These are phyloP conservation scores for Moringa oleifera DNA, from an alignment of 345 rosid species.

Conservation along the genomic window DNA sequence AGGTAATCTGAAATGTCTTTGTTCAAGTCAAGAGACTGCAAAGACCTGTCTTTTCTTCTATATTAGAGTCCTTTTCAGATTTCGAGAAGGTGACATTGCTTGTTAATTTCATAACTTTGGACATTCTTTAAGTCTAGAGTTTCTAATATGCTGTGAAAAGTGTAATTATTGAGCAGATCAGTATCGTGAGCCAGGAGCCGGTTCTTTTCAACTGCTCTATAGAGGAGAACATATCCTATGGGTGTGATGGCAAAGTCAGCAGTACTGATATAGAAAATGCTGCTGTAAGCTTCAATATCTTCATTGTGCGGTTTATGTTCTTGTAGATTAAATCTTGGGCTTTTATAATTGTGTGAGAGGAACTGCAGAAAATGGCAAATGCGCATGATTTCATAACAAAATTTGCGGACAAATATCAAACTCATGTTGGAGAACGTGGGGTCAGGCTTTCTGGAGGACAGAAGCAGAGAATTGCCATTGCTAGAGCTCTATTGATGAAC, in stretches of 20 bases:
- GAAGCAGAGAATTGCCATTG: conserved; percentile 88
- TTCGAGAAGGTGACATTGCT: too few species aligned
- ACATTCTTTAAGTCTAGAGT: not conserved
- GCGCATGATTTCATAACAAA: conserved; percentile 81
- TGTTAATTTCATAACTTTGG: not conserved
- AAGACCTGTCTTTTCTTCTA: not conserved
- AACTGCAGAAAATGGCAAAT: conserved; percentile 83
- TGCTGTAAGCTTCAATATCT: conserved; percentile 39
- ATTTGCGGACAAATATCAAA: conserved; percentile 75
- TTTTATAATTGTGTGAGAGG: not conserved
- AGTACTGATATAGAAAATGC: conserved; percentile 53
- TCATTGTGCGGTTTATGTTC: too few species aligned
- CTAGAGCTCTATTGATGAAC: conserved; percentile 85
- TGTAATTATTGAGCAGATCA: conserved; percentile 37
- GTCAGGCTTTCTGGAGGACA: conserved; percentile 94
- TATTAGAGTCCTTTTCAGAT: too few species aligned
- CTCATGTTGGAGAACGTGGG: conserved; percentile 87
- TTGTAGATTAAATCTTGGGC: not conserved
- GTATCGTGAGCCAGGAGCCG: conserved; percentile 98
- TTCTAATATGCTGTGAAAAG: not conserved
- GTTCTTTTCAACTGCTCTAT: conserved; percentile 54
- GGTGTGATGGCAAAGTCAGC: conserved; percentile 57
- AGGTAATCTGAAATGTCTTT: conserved; percentile 29
- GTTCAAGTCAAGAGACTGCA: too few species aligned
- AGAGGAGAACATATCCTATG: conserved; percentile 54